Percentiles rank a stretch among this genome's conserved stretches.
These are phyloP conservation scores for Linnemannia elongata DNA, from an alignment of 192 early-diverging fungal species.

Conservation along the genomic window DNA sequence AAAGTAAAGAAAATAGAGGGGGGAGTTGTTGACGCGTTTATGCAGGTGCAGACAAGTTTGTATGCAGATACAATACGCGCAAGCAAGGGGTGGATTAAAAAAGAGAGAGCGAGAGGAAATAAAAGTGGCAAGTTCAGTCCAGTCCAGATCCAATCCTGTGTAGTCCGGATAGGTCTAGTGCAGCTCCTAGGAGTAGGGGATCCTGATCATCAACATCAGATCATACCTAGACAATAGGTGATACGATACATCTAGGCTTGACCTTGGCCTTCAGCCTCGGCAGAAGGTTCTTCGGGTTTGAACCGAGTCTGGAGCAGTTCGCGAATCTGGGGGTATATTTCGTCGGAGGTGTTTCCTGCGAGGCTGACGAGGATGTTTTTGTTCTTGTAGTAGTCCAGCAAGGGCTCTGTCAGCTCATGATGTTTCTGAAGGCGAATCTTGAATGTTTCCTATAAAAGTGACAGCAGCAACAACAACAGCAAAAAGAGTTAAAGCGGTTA, in stretches of 20 bases:
- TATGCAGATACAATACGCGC: background rate
- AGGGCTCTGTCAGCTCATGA: constrained; percentile 80
- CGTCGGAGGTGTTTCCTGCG: constrained; percentile 86
- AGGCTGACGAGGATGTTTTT: constrained; percentile 77
- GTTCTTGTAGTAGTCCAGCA: constrained; percentile 86
- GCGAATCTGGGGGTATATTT: constrained; percentile 91
- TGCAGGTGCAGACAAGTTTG: background rate
- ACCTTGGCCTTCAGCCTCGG: constrained; percentile 10
- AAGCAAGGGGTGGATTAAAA: background rate
- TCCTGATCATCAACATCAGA: background rate
- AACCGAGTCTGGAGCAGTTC: constrained; percentile 45
- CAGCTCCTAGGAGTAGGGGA: background rate
- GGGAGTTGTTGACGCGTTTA: background rate
- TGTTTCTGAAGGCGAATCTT: constrained; percentile 82
- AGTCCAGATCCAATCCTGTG: background rate
- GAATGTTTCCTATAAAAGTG: constrained; percentile 75
- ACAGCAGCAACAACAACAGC: background rate
- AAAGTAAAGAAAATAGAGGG: background rate
- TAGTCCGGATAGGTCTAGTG: background rate
- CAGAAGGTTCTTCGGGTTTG: constrained; percentile 28
- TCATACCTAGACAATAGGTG: background rate
- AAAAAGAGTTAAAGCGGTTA: background rate
- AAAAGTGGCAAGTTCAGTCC: background rate
- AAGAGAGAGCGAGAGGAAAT: background rate
- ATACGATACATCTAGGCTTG: background rate